A percentile compares a stretch with the other conserved stretches of the same genome.
phyloP scores from a whole-genome alignment of 139 green algal genomes.

The Tetradesmus lagerheimii region DNA sequence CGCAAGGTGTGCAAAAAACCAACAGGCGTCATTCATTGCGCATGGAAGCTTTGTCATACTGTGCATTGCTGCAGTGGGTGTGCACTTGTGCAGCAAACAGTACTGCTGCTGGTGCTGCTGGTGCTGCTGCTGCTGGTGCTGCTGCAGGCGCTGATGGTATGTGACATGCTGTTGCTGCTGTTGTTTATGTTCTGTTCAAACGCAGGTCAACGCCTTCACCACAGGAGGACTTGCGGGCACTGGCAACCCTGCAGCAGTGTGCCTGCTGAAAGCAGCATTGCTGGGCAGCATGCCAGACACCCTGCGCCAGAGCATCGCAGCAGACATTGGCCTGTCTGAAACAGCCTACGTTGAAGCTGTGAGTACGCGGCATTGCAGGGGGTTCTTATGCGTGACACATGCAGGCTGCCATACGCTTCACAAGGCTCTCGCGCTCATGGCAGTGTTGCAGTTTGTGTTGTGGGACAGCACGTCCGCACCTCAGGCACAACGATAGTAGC shows the following conservation, averaged over 20 bases:
- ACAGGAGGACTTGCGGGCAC: slow-evolving; percentile 52
- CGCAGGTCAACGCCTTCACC: slow-evolving; percentile 83
- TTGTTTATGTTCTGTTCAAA: too few relatives aligned
- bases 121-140: neutral
- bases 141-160: neutral
- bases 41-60: too few relatives aligned
- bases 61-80: neutral
- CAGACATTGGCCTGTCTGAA: slow-evolving; percentile 85
- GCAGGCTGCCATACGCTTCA: too few relatives aligned
- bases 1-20: neutral
- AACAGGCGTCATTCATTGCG: too few relatives aligned
- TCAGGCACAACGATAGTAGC: too few relatives aligned
- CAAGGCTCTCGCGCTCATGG: too few relatives aligned
- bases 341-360: slow-evolving; percentile 72
- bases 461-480: too few relatives aligned
- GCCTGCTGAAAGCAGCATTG: slow-evolving; percentile 51
- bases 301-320: slow-evolving; percentile 65
- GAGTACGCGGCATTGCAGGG: neutral
- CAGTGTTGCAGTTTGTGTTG: too few relatives aligned
- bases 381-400: too few relatives aligned
- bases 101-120: neutral
- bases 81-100: too few relatives aligned
- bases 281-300: slow-evolving; percentile 35
- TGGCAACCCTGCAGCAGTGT: slow-evolving; percentile 88
- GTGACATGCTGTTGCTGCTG: neutral